These are phyloP conservation scores for Neurospora sp. DNA, from an alignment of 495 filamentous ascomycete species.

Conservation along the genomic window DNA sequence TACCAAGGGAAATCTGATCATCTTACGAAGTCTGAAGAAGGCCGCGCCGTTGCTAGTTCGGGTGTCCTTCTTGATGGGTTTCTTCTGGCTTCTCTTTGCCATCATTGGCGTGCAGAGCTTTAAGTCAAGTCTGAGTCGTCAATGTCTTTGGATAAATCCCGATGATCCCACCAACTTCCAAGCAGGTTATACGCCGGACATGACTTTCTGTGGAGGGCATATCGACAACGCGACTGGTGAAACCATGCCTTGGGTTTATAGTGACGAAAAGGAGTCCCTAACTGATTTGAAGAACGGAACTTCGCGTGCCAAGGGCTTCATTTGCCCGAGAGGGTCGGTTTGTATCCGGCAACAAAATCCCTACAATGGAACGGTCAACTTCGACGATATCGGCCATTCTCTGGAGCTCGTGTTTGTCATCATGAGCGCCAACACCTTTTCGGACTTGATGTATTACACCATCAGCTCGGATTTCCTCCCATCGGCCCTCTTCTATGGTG, in stretches of 20 bases:
- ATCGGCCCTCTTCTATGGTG: slow-evolving; percentile 74
- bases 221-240: slow-evolving; percentile 48
- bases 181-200: slow-evolving; percentile 39
- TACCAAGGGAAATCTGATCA: slow-evolving; percentile 89
- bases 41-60: slow-evolving; percentile 88
- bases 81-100: slow-evolving; percentile 98
- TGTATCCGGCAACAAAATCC: slow-evolving; percentile 76
- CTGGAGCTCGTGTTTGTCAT: slow-evolving; percentile 95
- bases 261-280: background rate
- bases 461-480: slow-evolving; percentile 85
- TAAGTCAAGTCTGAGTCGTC: slow-evolving; percentile 83
- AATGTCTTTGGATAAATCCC: slow-evolving; percentile 76
- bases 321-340: slow-evolving; percentile 72
- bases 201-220: slow-evolving; percentile 84
- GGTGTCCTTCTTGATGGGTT: slow-evolving; percentile 90
- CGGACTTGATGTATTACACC: slow-evolving; percentile 86
- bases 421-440: slow-evolving; percentile 96
- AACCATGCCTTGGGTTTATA: slow-evolving; percentile 54
- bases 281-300: slow-evolving; percentile 18
- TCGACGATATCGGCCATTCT: slow-evolving; percentile 88
- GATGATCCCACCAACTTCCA: slow-evolving; percentile 33
- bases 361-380: slow-evolving; percentile 79
- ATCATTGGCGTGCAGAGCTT: slow-evolving; percentile 96
- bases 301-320: slow-evolving; percentile 66
- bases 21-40: slow-evolving; percentile 89